Base-by-base conservation (phyloP, 1,284 basidiomycete species). In the Exobasidium cylindrosporum region DNA sequence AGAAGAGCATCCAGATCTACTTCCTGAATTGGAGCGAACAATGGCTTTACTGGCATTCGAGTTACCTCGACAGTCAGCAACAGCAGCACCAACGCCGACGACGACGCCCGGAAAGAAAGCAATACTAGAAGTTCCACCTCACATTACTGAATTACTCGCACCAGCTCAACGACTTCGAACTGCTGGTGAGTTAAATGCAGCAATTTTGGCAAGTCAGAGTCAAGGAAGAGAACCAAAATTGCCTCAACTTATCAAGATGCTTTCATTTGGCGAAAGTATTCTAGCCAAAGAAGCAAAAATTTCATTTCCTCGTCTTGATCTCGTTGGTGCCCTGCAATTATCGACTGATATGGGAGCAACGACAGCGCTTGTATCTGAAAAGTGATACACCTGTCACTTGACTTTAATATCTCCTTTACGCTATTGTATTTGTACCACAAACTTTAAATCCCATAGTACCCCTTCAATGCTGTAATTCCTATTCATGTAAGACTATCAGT, bases 31-130 rank as follows among this genome's bases (percentile, higher is more conserved):
- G 35, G 95, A 98, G 81, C 85, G 88, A 54, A 96, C 94, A 21
- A 97, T 98, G 93, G 91, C 92, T 24, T 82, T 98, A 49, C 83
- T 98, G 6, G 94, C 93, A 6, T 97, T 97, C 80, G 90, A 92
- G 47, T 54, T 72, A 28, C 66, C 67, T 31, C 65, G 64, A 21
- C 53, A 60, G 2, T 32, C 55, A 0, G 61, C 21, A 10, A 21
- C 5, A n/a, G 54, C 54, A 23, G 32, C 57, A 2, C 6, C 59
- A 0, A 50, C 65, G n/a, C 60, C 56, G 2, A 45, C 66, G 23
- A 50, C 47, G 47, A 7, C 47, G 24, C 7, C 10, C 47, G 31
- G 32, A 24, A 55, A 55, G 29, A 31, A 13, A 24, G 69, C 66
- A 1, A 50, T 64, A 10, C 65, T 74, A 1, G 67, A 62, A 10